Evolutionary conservation across 768 basidiomycete species (phyloP), one percentile per base, ranked within the genome.

Genomic region (Leccinum disarticulatum): DNA sequence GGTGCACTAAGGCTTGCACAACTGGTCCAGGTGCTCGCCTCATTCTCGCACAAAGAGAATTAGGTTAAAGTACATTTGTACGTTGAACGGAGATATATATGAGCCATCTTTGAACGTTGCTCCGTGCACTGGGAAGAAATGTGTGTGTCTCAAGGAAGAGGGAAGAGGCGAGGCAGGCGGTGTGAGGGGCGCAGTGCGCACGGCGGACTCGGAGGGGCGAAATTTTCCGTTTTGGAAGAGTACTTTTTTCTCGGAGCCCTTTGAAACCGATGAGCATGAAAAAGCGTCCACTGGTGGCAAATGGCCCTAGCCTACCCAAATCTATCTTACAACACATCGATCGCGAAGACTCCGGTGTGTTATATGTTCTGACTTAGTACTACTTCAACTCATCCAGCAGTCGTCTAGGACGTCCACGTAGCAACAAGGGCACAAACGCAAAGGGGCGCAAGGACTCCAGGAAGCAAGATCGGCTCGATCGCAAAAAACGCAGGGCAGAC

Each of bases 401-500:
- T 7, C 25, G 47, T 17, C 59, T 54, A 60, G 62, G 56, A 52
- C 41, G 27, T 49, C 9, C 50, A 10, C 53, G 52, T 58, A 64
- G 51, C 36, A 35, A 17, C 52, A 64, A 54, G 50, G 38, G 43
- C 36, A 64, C 55, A 31, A 52, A 48, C 10, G 14, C n/a, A 41
- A n/a, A 9, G 3, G 17, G 81, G 51, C 80, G 88, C 57, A 90
- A 85, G 70, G 87, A 88, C 52, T 69, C 80, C 14, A 77, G 90
- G 47, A 91, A 87, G 68, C 80, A 85, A 64, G 82, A 81, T 30
- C 80, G 89, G 59, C 60, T 76, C 1, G 77, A 77, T 49, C 78
- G 78, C 53, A 93, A 90, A 69, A 79, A 83, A 66, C 81, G 83
- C 49, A 91, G 83, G 66, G 86, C 87, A 0, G 75, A 80, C 41